A percentile compares a stretch with the other conserved stretches of the same genome.
phyloP scores from a whole-genome alignment of 1,139 yeast species.

The Saccharomycopsis phalli region DNA sequence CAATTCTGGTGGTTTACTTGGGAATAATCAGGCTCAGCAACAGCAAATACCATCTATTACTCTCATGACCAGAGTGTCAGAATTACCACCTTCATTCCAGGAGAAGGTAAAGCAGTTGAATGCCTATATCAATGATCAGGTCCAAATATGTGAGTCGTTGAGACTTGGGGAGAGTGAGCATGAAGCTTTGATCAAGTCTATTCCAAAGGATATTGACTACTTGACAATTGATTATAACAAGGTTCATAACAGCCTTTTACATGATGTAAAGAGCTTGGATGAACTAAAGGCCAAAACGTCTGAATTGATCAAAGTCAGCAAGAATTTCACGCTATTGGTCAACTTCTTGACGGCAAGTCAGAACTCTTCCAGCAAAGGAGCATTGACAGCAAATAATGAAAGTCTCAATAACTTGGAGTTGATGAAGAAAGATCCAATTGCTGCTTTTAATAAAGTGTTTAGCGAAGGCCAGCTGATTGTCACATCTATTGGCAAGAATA shows the following conservation, averaged over 20 bases:
- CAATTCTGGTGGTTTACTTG: slow-evolving; percentile 26
- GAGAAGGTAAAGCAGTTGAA: slow-evolving; percentile 77
- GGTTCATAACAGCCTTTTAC: slow-evolving; percentile 60
- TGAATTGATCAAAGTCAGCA: slow-evolving; percentile 17
- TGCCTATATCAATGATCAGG: slow-evolving; percentile 75
- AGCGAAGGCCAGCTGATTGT: background rate
- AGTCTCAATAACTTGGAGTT: background rate
- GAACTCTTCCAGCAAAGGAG: background rate
- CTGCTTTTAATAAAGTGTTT: background rate
- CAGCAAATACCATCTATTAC: slow-evolving; percentile 47
- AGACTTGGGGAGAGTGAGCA: slow-evolving; percentile 58
- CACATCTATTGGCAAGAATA: background rate
- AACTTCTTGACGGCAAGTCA: slow-evolving; percentile 14
- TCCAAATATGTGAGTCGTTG: slow-evolving; percentile 70
- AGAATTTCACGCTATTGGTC: slow-evolving; percentile 17
- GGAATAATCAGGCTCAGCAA: slow-evolving; percentile 30
- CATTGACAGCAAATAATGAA: background rate
- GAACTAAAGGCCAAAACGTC: slow-evolving; percentile 29
- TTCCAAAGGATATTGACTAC: slow-evolving; percentile 78
- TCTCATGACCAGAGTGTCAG: slow-evolving; percentile 81
- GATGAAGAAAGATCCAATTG: background rate
- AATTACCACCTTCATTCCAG: slow-evolving; percentile 67
- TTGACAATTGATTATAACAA: slow-evolving; percentile 54
- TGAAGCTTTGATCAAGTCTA: slow-evolving; percentile 60
- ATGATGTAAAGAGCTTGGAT: slow-evolving; percentile 49